phyloP scores from a whole-genome alignment of 371 early-diverging fungal species.

The Syncephalastrum monosporum region DNA sequence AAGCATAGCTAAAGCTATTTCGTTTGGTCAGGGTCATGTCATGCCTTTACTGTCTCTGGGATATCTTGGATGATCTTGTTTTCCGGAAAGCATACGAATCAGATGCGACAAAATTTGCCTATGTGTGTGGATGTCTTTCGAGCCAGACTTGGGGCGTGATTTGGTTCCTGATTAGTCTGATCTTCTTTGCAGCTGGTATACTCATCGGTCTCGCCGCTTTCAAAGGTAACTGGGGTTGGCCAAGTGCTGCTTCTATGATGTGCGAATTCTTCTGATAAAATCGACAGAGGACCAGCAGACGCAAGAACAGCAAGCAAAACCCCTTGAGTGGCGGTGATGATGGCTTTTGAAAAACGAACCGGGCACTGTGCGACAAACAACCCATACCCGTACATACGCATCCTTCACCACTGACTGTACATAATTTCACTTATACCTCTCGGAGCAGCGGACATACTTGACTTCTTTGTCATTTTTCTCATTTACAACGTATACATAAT shows the following conservation, averaged over 20 bases:
- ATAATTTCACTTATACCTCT: too few relatives aligned
- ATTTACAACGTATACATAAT: too few relatives aligned
- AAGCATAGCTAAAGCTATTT: neutral
- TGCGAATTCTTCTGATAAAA: neutral
- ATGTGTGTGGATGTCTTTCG: conserved; percentile 76
- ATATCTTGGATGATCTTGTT: conserved; percentile 92
- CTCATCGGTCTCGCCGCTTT: conserved; percentile 79
- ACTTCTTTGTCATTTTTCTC: too few relatives aligned
- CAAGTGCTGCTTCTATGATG: neutral
- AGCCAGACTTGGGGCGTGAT: conserved; percentile 86
- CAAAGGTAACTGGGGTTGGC: conserved; percentile 47
- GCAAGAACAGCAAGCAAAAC: conserved; percentile 18
- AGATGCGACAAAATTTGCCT: conserved; percentile 90
- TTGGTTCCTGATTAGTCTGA: conserved; percentile 85
- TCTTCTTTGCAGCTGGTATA: conserved; percentile 78
- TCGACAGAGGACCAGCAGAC: conserved; percentile 18
- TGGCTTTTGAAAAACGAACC: too few relatives aligned
- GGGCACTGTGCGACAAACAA: too few relatives aligned
- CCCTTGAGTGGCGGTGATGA: conserved; percentile 10
- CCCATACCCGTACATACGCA: too few relatives aligned
- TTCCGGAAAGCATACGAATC: conserved; percentile 87
- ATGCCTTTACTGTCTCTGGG: conserved; percentile 88
- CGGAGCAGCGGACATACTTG: too few relatives aligned
- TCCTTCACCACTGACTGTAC: too few relatives aligned
- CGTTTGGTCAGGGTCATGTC: conserved; percentile 73